A percentile compares a stretch with the other conserved stretches of the same genome.
phyloP scores from a whole-genome alignment of 768 basidiomycete genomes.

The Suillus discolor region DNA sequence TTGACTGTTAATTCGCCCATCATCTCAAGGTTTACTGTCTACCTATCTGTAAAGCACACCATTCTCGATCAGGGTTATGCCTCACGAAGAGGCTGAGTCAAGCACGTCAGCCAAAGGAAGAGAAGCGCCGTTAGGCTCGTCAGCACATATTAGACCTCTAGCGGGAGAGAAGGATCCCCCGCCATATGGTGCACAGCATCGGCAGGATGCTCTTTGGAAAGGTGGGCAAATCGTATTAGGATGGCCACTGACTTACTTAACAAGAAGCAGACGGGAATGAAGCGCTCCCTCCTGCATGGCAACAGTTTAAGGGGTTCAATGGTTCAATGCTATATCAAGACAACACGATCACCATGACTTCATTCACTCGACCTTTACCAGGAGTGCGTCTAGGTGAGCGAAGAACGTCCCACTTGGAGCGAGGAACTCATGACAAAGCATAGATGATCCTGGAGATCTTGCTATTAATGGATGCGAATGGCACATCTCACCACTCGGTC shows the following conservation, averaged over 20 bases:
- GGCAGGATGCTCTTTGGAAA: background rate
- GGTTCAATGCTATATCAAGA: background rate
- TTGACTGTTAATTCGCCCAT: background rate
- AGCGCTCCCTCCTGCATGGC: background rate
- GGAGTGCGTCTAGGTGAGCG: background rate
- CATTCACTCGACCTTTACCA: background rate
- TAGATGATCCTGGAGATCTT: background rate
- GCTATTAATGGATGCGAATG: slow-evolving; percentile 1
- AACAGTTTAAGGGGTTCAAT: no score
- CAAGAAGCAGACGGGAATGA: background rate
- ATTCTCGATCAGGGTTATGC: background rate
- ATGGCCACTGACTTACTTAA: background rate
- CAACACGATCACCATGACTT: background rate
- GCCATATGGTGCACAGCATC: background rate
- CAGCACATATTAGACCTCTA: background rate
- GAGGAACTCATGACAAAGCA: background rate
- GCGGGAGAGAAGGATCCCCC: background rate
- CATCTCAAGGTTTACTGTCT: background rate
- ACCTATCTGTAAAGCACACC: background rate
- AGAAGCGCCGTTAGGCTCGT: background rate
- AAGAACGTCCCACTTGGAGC: no score
- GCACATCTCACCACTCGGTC: slow-evolving; percentile 1
- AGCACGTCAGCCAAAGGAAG: background rate
- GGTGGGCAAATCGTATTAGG: background rate
- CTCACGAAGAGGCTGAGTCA: background rate